Percentiles rank a stretch among this genome's conserved stretches.
Conservation (phyloP, 1,284 basidiomycete genomes). For the Sutorius eximius region DNA sequence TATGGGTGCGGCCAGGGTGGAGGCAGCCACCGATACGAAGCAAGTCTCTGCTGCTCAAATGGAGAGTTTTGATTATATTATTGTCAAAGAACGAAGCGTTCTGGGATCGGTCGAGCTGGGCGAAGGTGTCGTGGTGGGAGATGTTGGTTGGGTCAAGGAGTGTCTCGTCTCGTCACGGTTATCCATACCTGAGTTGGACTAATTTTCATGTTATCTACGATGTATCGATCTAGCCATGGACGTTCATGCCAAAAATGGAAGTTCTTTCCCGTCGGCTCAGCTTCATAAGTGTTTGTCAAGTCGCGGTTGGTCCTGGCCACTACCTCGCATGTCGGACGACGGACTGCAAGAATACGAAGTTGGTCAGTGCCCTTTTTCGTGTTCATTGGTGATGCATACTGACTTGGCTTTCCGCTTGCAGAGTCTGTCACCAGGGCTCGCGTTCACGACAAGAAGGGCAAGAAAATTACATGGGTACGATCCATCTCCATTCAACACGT, state of each 20-base stretch:
- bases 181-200: slow-evolving; percentile 15
- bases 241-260: slow-evolving; percentile 16
- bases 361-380: slow-evolving; percentile 44
- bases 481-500: background rate
- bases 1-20: slow-evolving; percentile 72
- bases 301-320: slow-evolving; percentile 23
- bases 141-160: slow-evolving; percentile 79
- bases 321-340: slow-evolving; percentile 25
- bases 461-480: slow-evolving; percentile 47
- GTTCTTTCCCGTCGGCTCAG: slow-evolving; percentile 9
- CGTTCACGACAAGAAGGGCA: slow-evolving; percentile 44
- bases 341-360: slow-evolving; percentile 59
- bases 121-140: slow-evolving; percentile 40
- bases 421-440: slow-evolving; percentile 56
- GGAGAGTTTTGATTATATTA: slow-evolving; percentile 58
- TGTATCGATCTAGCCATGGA: slow-evolving; percentile 5
- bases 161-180: slow-evolving; percentile 57
- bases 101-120: slow-evolving; percentile 29
- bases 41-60: slow-evolving; percentile 35
- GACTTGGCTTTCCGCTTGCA: slow-evolving; percentile 27
- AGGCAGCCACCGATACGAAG: slow-evolving; percentile 47
- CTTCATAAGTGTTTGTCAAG: background rate
- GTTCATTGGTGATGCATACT: background rate
- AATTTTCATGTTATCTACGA: slow-evolving; percentile 8
- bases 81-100: slow-evolving; percentile 54